Evolutionary conservation across 106 monocot species (phyloP).

Genomic region (Xerophyta viscosa): DNA sequence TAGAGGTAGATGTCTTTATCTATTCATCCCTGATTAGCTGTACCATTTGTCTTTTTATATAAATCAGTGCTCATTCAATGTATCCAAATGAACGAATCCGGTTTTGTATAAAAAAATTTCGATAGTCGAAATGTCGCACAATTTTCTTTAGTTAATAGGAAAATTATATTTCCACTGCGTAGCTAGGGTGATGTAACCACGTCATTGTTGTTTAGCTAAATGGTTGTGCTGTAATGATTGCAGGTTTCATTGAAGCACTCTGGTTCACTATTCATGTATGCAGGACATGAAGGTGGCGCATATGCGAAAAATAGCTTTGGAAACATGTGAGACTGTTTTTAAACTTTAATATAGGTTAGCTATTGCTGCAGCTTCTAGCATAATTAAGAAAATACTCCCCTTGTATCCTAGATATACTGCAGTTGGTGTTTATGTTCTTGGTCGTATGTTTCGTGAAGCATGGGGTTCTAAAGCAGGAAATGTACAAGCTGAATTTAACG

Average conservation of each 20-base stretch:
- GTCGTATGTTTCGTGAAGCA: conserved; percentile 71
- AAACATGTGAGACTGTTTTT: conserved; percentile 58
- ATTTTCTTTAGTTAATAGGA: no score
- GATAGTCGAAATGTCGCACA: no score
- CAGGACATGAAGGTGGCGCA: conserved; percentile 98
- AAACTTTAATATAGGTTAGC: neutral
- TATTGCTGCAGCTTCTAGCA: neutral
- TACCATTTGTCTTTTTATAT: no score
- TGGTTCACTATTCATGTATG: conserved; percentile 99
- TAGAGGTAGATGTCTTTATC: no score
- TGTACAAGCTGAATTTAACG: conserved; percentile 82
- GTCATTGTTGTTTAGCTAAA: neutral
- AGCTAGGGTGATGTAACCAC: no score
- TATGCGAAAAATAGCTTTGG: conserved; percentile 99
- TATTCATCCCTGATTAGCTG: no score
- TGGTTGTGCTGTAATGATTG: conserved; percentile 2
- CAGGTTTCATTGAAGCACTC: conserved; percentile 98
- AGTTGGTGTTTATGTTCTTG: conserved; percentile 97
- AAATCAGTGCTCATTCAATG: no score
- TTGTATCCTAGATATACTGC: conserved; percentile 75
- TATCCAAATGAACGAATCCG: no score
- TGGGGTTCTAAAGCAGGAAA: conserved; percentile 70
- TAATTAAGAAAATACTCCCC: neutral
- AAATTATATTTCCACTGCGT: no score
- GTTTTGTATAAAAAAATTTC: no score